Conservation (phyloP, 2,329 filamentous ascomycete genomes). For the Talaromyces albobiverticillius region DNA sequence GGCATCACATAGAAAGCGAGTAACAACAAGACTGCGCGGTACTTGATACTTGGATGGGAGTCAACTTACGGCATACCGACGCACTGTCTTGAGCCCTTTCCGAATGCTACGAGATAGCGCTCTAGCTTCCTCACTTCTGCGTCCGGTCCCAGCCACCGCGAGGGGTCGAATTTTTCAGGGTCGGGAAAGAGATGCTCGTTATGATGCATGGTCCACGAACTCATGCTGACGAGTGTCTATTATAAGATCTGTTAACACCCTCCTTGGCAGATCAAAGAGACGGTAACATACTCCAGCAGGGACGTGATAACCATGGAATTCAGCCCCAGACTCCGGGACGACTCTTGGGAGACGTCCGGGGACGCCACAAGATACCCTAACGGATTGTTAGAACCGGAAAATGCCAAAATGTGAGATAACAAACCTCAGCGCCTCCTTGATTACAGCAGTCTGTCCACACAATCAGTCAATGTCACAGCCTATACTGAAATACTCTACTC, state of each 20-base stretch:
- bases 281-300: constrained; percentile 25
- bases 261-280: neutral
- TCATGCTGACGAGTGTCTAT: constrained; percentile 31
- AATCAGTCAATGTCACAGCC: neutral
- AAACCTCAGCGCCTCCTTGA: constrained; percentile 37
- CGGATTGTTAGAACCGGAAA: neutral
- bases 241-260: neutral
- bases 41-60: neutral
- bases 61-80: constrained; percentile 31
- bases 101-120: constrained; percentile 36
- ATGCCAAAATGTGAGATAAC: neutral
- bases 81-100: constrained; percentile 33
- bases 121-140: constrained; percentile 18
- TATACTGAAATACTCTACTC: constrained; percentile 7
- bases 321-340: constrained; percentile 28
- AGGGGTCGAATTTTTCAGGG: constrained; percentile 32
- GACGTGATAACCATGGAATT: constrained; percentile 31
- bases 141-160: constrained; percentile 30
- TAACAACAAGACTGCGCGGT: too few species aligned
- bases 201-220: constrained; percentile 31
- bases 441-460: constrained; percentile 26
- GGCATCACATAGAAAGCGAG: neutral
- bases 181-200: constrained; percentile 31
- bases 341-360: constrained; percentile 32
- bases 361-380: constrained; percentile 30